phyloP scores from a whole-genome alignment of 2,329 filamentous ascomycete species.

The Cladosporium sphaerospermum region DNA sequence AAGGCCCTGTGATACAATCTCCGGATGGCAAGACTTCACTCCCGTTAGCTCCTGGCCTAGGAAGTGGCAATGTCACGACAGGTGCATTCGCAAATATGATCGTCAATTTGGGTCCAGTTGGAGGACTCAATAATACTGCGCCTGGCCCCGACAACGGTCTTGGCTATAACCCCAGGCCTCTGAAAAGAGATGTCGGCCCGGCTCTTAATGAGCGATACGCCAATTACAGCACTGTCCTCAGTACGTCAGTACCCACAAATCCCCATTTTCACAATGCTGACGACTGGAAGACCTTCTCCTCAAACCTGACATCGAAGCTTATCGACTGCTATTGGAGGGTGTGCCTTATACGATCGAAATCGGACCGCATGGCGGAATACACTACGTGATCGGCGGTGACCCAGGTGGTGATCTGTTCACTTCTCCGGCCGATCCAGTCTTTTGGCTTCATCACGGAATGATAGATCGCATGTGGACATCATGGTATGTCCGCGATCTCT shows the following conservation, averaged over 20 bases:
- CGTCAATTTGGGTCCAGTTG: slow-evolving; percentile 46
- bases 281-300: not conserved
- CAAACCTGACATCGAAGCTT: not conserved
- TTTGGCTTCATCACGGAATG: slow-evolving; percentile 42
- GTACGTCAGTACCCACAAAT: not conserved
- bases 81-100: slow-evolving; percentile 45
- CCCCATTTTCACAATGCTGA: not conserved
- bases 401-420: slow-evolving; percentile 36
- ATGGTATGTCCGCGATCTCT: not conserved
- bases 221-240: not conserved
- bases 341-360: not conserved
- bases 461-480: slow-evolving; percentile 32
- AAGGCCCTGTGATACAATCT: slow-evolving; percentile 33
- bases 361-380: not conserved
- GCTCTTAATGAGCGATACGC: not conserved
- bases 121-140: slow-evolving; percentile 11
- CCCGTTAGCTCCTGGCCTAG: slow-evolving; percentile 36
- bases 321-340: not conserved
- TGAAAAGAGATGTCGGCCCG: slow-evolving; percentile 14
- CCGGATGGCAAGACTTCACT: slow-evolving; percentile 3
- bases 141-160: slow-evolving; percentile 27
- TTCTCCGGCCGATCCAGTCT: slow-evolving; percentile 39
- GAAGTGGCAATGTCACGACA: slow-evolving; percentile 47
- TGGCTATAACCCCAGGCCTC: slow-evolving; percentile 30
- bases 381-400: slow-evolving; percentile 36